A percentile compares a stretch with the other conserved stretches of the same genome.
Evolutionary conservation across 331 rosid genomes (phyloP).

Genomic region (Quercus tomentella): DNA sequence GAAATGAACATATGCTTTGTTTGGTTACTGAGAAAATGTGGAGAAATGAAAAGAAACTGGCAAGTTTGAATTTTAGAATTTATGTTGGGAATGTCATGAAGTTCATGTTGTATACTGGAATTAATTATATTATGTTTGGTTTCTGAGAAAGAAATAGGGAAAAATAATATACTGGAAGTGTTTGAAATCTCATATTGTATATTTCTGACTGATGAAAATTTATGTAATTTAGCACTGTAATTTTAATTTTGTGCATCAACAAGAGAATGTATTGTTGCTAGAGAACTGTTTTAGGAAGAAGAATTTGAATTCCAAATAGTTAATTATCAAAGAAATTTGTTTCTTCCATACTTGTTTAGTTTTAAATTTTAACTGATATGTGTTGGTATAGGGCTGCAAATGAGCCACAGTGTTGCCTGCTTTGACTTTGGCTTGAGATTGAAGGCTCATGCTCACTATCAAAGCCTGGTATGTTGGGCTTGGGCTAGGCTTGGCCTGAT

Average conservation of each 20-base stretch:
- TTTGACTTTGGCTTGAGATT: neutral
- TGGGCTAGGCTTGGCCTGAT: neutral
- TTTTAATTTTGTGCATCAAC: neutral
- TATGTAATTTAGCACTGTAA: neutral
- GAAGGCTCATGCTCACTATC: constrained; percentile 1
- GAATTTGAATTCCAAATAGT: neutral
- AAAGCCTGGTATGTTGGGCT: neutral
- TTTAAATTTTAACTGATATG: neutral
- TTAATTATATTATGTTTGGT: neutral
- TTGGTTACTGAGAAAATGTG: neutral
- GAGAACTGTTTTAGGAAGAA: neutral
- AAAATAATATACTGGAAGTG: neutral
- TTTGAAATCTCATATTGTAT: neutral
- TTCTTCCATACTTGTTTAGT: neutral
- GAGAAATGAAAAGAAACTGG: neutral
- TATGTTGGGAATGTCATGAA: neutral
- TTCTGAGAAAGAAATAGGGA: neutral
- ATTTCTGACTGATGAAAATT: neutral
- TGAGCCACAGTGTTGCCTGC: neutral
- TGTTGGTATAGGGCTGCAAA: neutral
- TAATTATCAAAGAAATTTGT: neutral
- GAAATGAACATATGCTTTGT: neutral
- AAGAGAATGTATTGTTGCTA: neutral
- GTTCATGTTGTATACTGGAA: neutral
- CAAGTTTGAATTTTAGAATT: neutral